phyloP scores from a whole-genome alignment of 2,329 filamentous ascomycete genomes.

The Cylindrodendrum hubeiense region DNA sequence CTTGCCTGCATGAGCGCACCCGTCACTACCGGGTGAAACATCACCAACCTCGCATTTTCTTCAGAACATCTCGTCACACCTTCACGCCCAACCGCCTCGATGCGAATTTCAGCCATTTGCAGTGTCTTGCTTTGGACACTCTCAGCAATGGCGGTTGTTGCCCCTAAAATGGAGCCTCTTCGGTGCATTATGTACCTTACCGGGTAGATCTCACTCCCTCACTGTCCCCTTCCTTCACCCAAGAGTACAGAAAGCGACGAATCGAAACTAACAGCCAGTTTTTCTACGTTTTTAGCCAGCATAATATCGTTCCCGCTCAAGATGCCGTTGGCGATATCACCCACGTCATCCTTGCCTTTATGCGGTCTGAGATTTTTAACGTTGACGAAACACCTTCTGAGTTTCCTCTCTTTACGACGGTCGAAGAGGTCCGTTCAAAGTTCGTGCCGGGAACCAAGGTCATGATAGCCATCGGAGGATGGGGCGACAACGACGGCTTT shows the following conservation, averaged over 20 bases:
- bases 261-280: constrained; percentile 3
- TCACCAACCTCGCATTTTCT: not conserved
- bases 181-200: constrained; percentile 27
- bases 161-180: constrained; percentile 2
- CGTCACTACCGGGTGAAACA: not conserved
- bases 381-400: constrained; percentile 47
- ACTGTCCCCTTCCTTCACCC: not conserved
- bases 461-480: constrained; percentile 80
- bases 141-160: not conserved
- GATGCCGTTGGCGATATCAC: constrained; percentile 60
- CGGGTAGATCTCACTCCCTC: constrained; percentile 47
- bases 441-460: constrained; percentile 69
- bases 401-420: constrained; percentile 67
- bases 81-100: not conserved
- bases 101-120: not conserved
- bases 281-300: constrained; percentile 57
- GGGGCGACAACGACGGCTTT: constrained; percentile 78
- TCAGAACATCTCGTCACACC: not conserved
- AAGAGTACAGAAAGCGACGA: not conserved
- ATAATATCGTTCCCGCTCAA: constrained; percentile 55
- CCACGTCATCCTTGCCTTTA: constrained; percentile 70
- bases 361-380: constrained; percentile 67
- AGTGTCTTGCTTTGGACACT: not conserved
- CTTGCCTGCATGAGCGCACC: not conserved
- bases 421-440: constrained; percentile 59